These are phyloP conservation scores for Talaromyces sp. DNA, from an alignment of 2,329 filamentous ascomycete species.

Conservation along the genomic window DNA sequence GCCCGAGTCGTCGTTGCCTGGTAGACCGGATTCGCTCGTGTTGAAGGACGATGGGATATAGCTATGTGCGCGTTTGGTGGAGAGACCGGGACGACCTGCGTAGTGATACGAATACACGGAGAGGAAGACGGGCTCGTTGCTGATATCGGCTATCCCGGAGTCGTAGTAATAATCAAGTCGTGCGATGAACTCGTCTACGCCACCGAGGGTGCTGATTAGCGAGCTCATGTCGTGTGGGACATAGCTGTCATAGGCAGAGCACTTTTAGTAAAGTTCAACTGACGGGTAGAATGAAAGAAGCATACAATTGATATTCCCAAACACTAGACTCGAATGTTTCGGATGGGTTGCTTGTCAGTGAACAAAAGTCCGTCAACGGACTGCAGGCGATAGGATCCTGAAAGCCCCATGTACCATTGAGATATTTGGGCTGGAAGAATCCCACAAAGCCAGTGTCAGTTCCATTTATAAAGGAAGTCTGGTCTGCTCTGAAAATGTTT, in stretches of 20 bases:
- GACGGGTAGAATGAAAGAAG: background rate
- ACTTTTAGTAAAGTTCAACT: constrained; percentile 22
- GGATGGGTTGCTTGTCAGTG: constrained; percentile 26
- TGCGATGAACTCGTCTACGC: constrained; percentile 50
- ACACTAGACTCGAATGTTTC: constrained; percentile 31
- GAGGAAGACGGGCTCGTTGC: constrained; percentile 59
- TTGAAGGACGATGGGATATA: constrained; percentile 61
- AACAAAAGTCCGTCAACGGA: constrained; percentile 23
- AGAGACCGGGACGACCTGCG: constrained; percentile 54
- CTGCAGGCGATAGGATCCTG: constrained; percentile 52
- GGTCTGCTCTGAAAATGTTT: constrained; percentile 61
- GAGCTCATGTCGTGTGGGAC: constrained; percentile 44
- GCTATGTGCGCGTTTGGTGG: constrained; percentile 49
- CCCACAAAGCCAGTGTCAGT: constrained; percentile 62
- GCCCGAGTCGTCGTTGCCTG: constrained; percentile 64
- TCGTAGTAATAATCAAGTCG: constrained; percentile 63
- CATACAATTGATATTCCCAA: constrained; percentile 43
- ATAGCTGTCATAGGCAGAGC: constrained; percentile 48
- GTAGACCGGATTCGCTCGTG: constrained; percentile 52
- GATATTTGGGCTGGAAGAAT: constrained; percentile 65
- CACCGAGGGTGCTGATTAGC: constrained; percentile 56
- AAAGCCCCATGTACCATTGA: constrained; percentile 64
- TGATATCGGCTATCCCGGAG: constrained; percentile 58
- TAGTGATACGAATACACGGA: constrained; percentile 65
- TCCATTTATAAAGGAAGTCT: constrained; percentile 53